Conservation (phyloP, 164 flowering plant species). For the Litsea cubeba region DNA sequence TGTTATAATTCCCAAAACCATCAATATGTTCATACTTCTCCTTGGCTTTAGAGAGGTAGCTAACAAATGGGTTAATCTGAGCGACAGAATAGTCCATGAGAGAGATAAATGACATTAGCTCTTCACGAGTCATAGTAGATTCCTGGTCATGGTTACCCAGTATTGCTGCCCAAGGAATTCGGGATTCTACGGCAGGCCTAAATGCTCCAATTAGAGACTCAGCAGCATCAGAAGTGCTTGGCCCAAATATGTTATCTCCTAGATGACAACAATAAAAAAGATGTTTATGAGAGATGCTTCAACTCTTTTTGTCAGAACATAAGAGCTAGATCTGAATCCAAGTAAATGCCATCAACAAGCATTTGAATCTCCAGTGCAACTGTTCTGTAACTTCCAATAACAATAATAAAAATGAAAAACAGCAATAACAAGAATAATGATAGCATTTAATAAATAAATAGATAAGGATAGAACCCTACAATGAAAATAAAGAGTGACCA, state of each 20-base stretch:
- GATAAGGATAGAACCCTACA: too few relatives aligned
- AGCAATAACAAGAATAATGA: too few relatives aligned
- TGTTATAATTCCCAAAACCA: conserved; percentile 86
- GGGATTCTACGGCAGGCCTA: conserved; percentile 56
- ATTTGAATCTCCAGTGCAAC: not conserved
- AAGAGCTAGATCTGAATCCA: not conserved
- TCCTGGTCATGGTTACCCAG: conserved; percentile 96
- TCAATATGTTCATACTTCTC: conserved; percentile 35
- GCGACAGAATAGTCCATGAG: conserved; percentile 83
- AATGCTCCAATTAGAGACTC: conserved; percentile 71
- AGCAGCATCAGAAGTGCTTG: conserved; percentile 79
- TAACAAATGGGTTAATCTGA: conserved; percentile 46
- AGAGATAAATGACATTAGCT: conserved; percentile 69
- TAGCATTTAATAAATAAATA: too few relatives aligned
- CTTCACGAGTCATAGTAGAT: conserved; percentile 85
- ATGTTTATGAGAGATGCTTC: not conserved
- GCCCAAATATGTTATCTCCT: conserved; percentile 92
- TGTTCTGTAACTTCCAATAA: not conserved
- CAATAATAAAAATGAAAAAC: too few relatives aligned
- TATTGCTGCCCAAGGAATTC: conserved; percentile 91
- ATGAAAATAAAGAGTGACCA: too few relatives aligned
- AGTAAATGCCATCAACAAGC: not conserved
- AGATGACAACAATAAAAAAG: not conserved
- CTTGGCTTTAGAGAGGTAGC: conserved; percentile 12
- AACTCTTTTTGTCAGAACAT: too few relatives aligned